Conservation (phyloP, 2,329 filamentous ascomycete genomes). For the Fusarium globosum region DNA sequence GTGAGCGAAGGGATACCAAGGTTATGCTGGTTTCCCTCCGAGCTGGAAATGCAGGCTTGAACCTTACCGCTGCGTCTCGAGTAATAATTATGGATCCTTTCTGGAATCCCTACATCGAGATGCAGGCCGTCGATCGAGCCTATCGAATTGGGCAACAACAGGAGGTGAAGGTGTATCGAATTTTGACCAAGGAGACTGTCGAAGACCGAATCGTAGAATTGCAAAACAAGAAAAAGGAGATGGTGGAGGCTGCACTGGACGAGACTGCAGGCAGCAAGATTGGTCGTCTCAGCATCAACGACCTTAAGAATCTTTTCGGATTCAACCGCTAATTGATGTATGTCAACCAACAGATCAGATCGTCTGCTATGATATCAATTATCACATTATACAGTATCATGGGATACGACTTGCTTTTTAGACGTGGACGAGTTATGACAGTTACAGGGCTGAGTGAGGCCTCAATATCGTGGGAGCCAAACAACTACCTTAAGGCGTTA, state of each 20-base stretch:
- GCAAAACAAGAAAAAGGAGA: slow-evolving; percentile 80
- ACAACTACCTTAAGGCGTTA: slow-evolving; percentile 3
- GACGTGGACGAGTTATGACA: slow-evolving; percentile 8
- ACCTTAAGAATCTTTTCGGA: slow-evolving; percentile 76
- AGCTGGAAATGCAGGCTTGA: slow-evolving; percentile 86
- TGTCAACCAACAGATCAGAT: neutral
- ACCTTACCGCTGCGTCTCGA: slow-evolving; percentile 83
- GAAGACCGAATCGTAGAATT: slow-evolving; percentile 87
- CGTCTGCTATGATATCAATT: neutral
- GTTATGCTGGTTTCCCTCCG: slow-evolving; percentile 85
- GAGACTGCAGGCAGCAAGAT: slow-evolving; percentile 76
- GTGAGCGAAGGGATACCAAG: slow-evolving; percentile 71
- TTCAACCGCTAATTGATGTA: slow-evolving; percentile 7
- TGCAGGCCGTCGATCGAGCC: slow-evolving; percentile 90
- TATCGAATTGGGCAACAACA: slow-evolving; percentile 86
- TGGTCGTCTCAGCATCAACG: slow-evolving; percentile 71
- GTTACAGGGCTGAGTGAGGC: neutral
- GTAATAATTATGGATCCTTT: slow-evolving; percentile 94
- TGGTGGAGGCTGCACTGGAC: slow-evolving; percentile 84
- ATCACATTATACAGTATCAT: neutral
- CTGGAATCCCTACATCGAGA: slow-evolving; percentile 94
- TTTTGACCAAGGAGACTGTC: slow-evolving; percentile 81
- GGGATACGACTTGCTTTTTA: neutral
- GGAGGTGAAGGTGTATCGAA: slow-evolving; percentile 81
- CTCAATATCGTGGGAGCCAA: neutral